These are phyloP conservation scores for Berkeleyomyces rouxiae DNA, from an alignment of 2,329 filamentous ascomycete genomes.

Conservation along the genomic window DNA sequence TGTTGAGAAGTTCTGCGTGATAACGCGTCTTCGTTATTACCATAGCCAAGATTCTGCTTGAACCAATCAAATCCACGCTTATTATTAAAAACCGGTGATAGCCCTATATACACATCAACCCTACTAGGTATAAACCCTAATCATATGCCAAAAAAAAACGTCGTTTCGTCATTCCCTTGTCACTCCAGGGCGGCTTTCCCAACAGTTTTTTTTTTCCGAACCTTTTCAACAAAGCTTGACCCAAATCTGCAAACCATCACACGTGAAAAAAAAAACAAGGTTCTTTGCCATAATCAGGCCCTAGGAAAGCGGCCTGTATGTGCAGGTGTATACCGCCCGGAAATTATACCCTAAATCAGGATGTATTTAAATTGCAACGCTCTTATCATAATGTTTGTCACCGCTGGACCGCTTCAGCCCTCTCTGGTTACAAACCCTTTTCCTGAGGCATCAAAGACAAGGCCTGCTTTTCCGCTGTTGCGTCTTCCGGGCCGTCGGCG, in stretches of 20 bases:
- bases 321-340: background rate
- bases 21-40: background rate
- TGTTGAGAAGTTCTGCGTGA: background rate
- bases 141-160: background rate
- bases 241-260: no score
- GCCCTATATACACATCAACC: no score
- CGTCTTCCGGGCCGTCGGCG: background rate
- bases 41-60: background rate
- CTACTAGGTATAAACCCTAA: background rate
- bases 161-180: background rate
- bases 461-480: slow-evolving; percentile 1
- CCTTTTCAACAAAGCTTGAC: background rate
- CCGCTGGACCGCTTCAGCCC: no score
- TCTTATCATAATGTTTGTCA: background rate
- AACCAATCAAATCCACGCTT: background rate
- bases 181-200: no score
- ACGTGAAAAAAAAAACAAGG: no score
- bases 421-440: background rate
- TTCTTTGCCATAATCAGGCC: no score
- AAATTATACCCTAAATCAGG: background rate
- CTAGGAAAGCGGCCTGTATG: no score
- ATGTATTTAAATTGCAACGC: background rate
- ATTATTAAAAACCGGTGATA: background rate
- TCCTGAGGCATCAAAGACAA: slow-evolving; percentile 1
- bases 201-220: background rate